phyloP scores from a whole-genome alignment of 2,329 filamentous ascomycete genomes.

The Phoma sp. region DNA sequence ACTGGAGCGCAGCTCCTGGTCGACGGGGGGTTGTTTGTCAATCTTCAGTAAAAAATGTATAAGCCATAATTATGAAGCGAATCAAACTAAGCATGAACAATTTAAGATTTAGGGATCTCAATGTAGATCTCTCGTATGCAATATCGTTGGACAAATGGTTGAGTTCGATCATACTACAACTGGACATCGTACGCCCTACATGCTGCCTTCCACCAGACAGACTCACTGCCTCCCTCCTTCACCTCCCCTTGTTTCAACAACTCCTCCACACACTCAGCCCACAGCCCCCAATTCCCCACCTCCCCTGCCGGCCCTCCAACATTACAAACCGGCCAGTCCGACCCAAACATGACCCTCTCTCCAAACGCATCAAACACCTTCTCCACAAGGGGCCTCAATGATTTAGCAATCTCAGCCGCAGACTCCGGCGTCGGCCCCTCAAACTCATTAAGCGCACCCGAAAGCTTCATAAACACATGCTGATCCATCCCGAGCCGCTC shows the following conservation, averaged over 20 bases:
- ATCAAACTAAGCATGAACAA: neutral
- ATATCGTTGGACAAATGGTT: no score
- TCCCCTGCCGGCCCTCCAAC: conserved; percentile 63
- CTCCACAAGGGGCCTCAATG: conserved; percentile 31
- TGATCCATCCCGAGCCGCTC: conserved; percentile 68
- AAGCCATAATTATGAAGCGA: neutral
- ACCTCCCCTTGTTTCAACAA: conserved; percentile 62
- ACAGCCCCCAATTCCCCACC: conserved; percentile 71
- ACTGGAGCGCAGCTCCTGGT: conserved; percentile 84
- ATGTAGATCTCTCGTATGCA: no score
- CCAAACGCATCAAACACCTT: conserved; percentile 72
- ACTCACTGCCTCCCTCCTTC: conserved; percentile 64
- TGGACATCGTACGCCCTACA: conserved; percentile 66
- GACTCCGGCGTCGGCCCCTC: conserved; percentile 50
- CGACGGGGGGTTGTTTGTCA: conserved; percentile 88
- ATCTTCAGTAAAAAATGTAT: conserved; percentile 56
- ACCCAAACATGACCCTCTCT: conserved; percentile 82
- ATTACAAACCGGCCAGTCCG: conserved; percentile 93
- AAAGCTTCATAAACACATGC: conserved; percentile 88
- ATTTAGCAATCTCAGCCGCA: conserved; percentile 2
- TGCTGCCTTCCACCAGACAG: conserved; percentile 76
- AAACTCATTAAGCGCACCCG: conserved; percentile 83
- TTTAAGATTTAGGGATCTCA: no score
- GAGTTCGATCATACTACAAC: neutral
- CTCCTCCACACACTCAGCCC: conserved; percentile 72